phyloP scores from a whole-genome alignment of 2,329 filamentous ascomycete genomes.

The Cercospora janseana region DNA sequence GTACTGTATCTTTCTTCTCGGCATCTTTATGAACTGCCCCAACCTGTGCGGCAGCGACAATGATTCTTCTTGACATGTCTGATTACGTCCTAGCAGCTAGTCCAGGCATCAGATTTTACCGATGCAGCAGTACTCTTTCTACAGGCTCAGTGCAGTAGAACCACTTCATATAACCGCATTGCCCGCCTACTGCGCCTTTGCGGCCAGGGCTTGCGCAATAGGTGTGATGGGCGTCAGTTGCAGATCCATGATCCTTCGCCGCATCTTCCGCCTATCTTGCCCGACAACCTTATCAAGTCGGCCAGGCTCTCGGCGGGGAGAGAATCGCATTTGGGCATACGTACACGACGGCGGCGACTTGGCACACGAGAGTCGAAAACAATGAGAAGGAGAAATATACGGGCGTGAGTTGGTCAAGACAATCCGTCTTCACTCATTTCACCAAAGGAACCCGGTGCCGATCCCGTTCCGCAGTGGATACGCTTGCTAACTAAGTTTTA shows the following conservation, averaged over 20 bases:
- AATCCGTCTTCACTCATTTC: neutral
- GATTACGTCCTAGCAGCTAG: too few relatives aligned
- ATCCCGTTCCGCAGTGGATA: neutral
- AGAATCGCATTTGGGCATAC: neutral
- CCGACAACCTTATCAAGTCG: slow-evolving; percentile 22
- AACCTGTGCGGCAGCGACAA: slow-evolving; percentile 56
- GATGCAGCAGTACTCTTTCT: too few relatives aligned
- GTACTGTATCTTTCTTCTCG: slow-evolving; percentile 45
- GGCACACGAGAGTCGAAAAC: neutral
- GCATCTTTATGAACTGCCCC: slow-evolving; percentile 48
- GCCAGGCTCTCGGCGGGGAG: slow-evolving; percentile 17
- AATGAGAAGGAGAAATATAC: neutral
- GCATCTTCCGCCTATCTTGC: slow-evolving; percentile 23
- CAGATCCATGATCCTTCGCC: slow-evolving; percentile 9
- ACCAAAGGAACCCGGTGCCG: neutral
- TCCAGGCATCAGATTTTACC: too few relatives aligned
- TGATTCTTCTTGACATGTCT: slow-evolving; percentile 44
- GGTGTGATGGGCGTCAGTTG: neutral
- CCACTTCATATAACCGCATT: too few relatives aligned
- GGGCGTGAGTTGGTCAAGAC: neutral
- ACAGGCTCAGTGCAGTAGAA: too few relatives aligned
- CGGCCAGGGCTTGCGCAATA: neutral
- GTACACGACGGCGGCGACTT: neutral
- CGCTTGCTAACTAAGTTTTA: slow-evolving; percentile 8
- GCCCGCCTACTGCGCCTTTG: neutral